Conservation (phyloP, 164 flowering plant genomes). For the grape (Vitis vinifera) region ASM3070453v1 NC_081815.1:5932001-5932500, state of each 20-base stretch:
- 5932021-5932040: slow-evolving; percentile 41
- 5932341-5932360: not conserved
- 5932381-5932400: not conserved
- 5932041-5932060: slow-evolving; percentile 40
- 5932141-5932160: slow-evolving; percentile 47
- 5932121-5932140: slow-evolving; percentile 36
- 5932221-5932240: not conserved
- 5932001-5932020: slow-evolving; percentile 26
- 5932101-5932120: slow-evolving; percentile 39
- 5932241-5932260: not conserved
- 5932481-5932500: not conserved
- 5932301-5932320: slow-evolving; percentile 4
- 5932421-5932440: not conserved
- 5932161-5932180: slow-evolving; percentile 22
- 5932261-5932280: not conserved
- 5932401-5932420: not conserved
- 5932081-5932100: slow-evolving; percentile 41
- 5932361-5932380: not conserved
- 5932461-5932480: not conserved
- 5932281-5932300: not conserved
- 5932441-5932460: not conserved
- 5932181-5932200: slow-evolving; percentile 15
- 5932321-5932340: not conserved
- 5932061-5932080: slow-evolving; percentile 31
- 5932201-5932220: slow-evolving; percentile 6